phyloP scores from a whole-genome alignment of 106 monocot genomes.

The Phalaenopsis aphrodite region DNA sequence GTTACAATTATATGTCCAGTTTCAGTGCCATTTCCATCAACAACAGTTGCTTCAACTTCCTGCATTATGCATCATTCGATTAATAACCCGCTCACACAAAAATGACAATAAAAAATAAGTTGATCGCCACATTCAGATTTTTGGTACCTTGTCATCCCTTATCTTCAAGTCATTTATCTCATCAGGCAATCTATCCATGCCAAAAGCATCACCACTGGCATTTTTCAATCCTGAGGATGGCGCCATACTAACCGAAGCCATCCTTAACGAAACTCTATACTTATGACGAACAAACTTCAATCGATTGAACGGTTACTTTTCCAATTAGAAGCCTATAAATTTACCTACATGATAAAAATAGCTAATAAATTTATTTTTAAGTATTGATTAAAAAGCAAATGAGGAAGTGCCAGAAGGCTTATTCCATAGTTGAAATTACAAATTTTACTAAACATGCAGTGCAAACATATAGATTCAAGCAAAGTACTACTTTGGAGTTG shows the following conservation, averaged over 20 bases:
- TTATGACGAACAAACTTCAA: neutral
- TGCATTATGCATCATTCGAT: constrained; percentile 1
- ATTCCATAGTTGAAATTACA: neutral
- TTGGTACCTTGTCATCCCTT: constrained; percentile 24
- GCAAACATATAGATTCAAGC: too few species aligned
- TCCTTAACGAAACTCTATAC: neutral
- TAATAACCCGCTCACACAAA: neutral
- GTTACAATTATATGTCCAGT: constrained; percentile 30
- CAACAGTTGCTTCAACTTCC: constrained; percentile 28
- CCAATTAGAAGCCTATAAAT: neutral
- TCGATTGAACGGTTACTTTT: neutral
- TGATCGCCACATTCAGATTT: neutral
- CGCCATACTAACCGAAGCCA: constrained; percentile 23
- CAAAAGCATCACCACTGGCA: constrained; percentile 8
- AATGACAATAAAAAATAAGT: neutral
- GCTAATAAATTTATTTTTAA: neutral
- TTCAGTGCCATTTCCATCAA: constrained; percentile 30
- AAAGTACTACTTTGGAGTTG: too few species aligned
- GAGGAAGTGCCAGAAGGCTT: neutral
- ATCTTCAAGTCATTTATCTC: constrained; percentile 31
- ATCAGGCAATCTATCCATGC: constrained; percentile 25
- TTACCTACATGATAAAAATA: neutral
- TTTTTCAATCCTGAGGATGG: constrained; percentile 21
- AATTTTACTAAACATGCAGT: too few species aligned
- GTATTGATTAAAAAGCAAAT: neutral